Conservation (phyloP, 805 yeast species). For the Saccharomyces kudriavzevii region DNA sequence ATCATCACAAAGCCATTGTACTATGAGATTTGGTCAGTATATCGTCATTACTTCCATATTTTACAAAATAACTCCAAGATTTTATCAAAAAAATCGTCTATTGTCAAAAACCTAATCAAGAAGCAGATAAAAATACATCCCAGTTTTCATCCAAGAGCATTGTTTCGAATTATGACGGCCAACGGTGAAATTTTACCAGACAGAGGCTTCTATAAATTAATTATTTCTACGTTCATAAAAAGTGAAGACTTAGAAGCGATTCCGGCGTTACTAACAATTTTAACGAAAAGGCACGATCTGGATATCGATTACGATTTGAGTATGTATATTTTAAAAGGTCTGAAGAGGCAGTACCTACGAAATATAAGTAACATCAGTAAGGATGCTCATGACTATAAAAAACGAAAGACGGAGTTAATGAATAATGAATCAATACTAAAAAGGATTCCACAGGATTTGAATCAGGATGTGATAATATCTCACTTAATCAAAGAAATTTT, state of each 20-base stretch:
- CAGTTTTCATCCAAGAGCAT: constrained; percentile 4
- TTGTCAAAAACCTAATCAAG: constrained; percentile 4
- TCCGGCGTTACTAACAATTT: constrained; percentile 14
- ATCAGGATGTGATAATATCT: neutral
- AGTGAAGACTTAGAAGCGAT: constrained; percentile 20
- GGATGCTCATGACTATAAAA: constrained; percentile 3
- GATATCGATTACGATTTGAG: constrained; percentile 4
- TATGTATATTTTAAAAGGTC: constrained; percentile 16
- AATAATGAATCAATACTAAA: neutral
- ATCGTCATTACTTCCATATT: constrained; percentile 15
- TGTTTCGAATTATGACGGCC: constrained; percentile 15
- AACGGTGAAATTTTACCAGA: constrained; percentile 20
- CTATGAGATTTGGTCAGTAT: constrained; percentile 27
- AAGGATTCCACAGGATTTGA: neutral
- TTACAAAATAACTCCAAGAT: constrained; percentile 9
- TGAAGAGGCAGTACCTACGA: constrained; percentile 15
- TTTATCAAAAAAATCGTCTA: constrained; percentile 7
- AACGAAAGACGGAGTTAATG: neutral
- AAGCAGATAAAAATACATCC: constrained; percentile 10
- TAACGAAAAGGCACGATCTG: constrained; percentile 13
- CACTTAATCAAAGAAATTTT: neutral
- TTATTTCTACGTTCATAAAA: constrained; percentile 15
- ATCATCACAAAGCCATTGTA: constrained; percentile 22
- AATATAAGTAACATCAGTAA: neutral
- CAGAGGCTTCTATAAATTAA: constrained; percentile 9